Evolutionary conservation across 108 stramenopile genomes (phyloP).

Genomic region (Cyclotella kingstonii): DNA sequence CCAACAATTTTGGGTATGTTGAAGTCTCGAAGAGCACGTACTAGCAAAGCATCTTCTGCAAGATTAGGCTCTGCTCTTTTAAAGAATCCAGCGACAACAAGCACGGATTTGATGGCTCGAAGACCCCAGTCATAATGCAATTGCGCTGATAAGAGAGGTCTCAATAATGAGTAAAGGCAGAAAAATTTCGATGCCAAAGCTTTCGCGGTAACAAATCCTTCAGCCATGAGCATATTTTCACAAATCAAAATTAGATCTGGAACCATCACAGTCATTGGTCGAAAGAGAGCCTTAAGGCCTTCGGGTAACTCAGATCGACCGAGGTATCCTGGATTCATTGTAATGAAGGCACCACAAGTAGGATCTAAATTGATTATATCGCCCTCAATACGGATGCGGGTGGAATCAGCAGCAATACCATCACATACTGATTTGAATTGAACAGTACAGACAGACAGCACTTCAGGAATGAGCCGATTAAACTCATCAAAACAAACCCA

Average conservation of each 20-base stretch:
- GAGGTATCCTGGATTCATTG: slow-evolving; percentile 82
- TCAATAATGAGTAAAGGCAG: slow-evolving; percentile 60
- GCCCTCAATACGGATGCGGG: slow-evolving; percentile 63
- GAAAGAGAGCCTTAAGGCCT: slow-evolving; percentile 74
- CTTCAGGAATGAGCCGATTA: slow-evolving; percentile 80
- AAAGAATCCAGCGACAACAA: slow-evolving; percentile 65
- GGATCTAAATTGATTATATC: slow-evolving; percentile 56
- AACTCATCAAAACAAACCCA: slow-evolving; percentile 86
- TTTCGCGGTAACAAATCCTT: slow-evolving; percentile 64
- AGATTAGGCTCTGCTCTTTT: slow-evolving; percentile 58
- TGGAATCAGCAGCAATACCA: slow-evolving; percentile 66
- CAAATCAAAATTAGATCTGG: slow-evolving; percentile 77
- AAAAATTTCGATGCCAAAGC: slow-evolving; percentile 69
- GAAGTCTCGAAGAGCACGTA: slow-evolving; percentile 56
- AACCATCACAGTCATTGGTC: slow-evolving; percentile 79
- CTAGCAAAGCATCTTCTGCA: slow-evolving; percentile 43
- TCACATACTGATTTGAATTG: slow-evolving; percentile 87
- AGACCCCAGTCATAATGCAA: slow-evolving; percentile 80
- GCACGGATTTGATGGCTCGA: slow-evolving; percentile 72
- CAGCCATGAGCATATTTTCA: slow-evolving; percentile 79
- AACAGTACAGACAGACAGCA: slow-evolving; percentile 75
- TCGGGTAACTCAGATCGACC: slow-evolving; percentile 75
- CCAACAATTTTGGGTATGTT: slow-evolving; percentile 60
- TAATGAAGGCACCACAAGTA: slow-evolving; percentile 72
- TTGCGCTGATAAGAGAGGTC: slow-evolving; percentile 66